phyloP scores from a whole-genome alignment of 495 filamentous ascomycete species.

The Aspergillus saccharolyticus region DNA sequence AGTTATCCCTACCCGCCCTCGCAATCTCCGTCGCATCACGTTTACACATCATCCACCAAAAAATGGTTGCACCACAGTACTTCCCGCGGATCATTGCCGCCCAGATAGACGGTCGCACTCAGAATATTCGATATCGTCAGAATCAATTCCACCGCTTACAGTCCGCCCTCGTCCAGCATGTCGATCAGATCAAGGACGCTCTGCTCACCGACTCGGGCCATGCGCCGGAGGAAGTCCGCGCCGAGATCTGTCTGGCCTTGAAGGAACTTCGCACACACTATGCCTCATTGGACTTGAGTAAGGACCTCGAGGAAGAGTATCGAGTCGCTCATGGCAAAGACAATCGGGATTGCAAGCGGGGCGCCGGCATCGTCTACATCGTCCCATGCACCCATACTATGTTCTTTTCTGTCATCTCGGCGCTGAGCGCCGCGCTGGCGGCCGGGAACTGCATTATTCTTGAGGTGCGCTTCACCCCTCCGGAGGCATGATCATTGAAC shows the following conservation, averaged over 20 bases:
- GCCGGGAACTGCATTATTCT: slow-evolving; percentile 51
- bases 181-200: slow-evolving; percentile 32
- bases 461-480: slow-evolving; percentile 30
- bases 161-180: slow-evolving; percentile 26
- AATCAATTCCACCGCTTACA: slow-evolving; percentile 42
- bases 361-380: slow-evolving; percentile 48
- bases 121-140: slow-evolving; percentile 44
- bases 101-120: slow-evolving; percentile 42
- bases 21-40: not conserved
- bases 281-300: slow-evolving; percentile 29
- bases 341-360: slow-evolving; percentile 19
- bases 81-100: slow-evolving; percentile 37
- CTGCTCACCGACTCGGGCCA: slow-evolving; percentile 35
- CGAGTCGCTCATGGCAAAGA: slow-evolving; percentile 40
- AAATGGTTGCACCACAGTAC: slow-evolving; percentile 23
- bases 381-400: slow-evolving; percentile 42
- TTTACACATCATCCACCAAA: slow-evolving; percentile 4
- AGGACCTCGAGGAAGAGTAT: slow-evolving; percentile 45
- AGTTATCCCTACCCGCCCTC: not conserved
- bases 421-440: slow-evolving; percentile 44
- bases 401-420: slow-evolving; percentile 44
- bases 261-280: slow-evolving; percentile 42
- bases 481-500: not conserved
- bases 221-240: slow-evolving; percentile 32
- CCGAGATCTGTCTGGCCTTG: slow-evolving; percentile 39